A percentile compares a stretch with the other conserved stretches of the same genome.
phyloP scores from a whole-genome alignment of 2,329 filamentous ascomycete genomes.

The Hymenotorrendiella dingleyae region DNA sequence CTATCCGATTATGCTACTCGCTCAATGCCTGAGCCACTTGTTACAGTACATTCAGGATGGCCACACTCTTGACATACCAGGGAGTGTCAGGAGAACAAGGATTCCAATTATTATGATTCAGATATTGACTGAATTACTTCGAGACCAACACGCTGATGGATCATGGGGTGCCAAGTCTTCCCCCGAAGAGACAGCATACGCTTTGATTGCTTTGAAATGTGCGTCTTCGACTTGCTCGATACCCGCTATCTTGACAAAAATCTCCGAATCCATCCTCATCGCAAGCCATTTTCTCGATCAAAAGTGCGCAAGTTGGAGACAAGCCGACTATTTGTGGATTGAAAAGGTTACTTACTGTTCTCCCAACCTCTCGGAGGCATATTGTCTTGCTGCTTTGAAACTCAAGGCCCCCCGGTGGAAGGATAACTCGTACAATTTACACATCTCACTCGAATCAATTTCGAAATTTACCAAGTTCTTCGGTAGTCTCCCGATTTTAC shows the following conservation, averaged over 20 bases:
- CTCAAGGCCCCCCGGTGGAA: not conserved
- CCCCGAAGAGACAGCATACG: too few relatives aligned
- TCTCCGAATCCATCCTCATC: too few relatives aligned
- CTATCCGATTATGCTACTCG: constrained; percentile 1
- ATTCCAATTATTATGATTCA: not conserved
- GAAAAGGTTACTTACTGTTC: constrained; percentile 3
- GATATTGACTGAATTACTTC: not conserved
- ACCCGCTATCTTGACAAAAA: too few relatives aligned
- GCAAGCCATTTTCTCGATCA: not conserved
- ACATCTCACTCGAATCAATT: not conserved
- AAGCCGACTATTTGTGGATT: constrained; percentile 3
- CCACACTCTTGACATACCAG: not conserved
- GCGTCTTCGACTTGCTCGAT: too few relatives aligned
- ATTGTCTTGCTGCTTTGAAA: not conserved
- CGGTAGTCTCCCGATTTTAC: not conserved
- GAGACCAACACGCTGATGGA: not conserved
- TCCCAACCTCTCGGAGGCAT: not conserved
- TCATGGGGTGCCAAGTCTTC: constrained; percentile 1
- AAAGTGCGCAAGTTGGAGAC: not conserved
- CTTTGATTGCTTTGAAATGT: too few relatives aligned
- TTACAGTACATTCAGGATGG: not conserved
- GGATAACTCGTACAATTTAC: not conserved
- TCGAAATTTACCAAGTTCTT: not conserved
- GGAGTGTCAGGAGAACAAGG: not conserved
- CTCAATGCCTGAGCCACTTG: not conserved